A percentile compares a stretch with the other conserved stretches of the same genome.
Conservation (phyloP, 2,329 filamentous ascomycete species). For the Penicillium sp. region DNA sequence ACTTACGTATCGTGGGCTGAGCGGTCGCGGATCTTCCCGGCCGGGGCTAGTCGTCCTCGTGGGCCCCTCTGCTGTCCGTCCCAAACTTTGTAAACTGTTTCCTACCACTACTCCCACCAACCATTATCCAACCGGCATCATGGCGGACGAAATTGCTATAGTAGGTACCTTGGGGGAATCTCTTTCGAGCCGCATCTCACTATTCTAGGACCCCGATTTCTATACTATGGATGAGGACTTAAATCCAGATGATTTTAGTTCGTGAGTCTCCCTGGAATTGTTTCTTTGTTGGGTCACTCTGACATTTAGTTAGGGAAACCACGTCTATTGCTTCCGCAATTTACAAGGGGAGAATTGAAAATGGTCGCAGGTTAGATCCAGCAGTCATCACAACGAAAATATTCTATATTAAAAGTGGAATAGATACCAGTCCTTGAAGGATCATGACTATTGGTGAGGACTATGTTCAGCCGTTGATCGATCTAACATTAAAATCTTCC, state of each 20-base stretch:
- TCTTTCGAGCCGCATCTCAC: not conserved
- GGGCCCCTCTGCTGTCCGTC: not conserved
- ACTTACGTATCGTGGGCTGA: not conserved
- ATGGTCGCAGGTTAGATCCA: slow-evolving; percentile 13
- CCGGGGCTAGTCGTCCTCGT: not conserved
- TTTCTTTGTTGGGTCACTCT: not conserved
- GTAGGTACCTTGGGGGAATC: not conserved
- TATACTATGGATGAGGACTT: slow-evolving; percentile 1
- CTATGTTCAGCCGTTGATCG: not conserved
- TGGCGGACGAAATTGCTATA: not conserved
- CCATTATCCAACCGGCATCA: not conserved
- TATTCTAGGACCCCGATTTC: slow-evolving; percentile 9
- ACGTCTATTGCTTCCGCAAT: slow-evolving; percentile 16
- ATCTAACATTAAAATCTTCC: not conserved
- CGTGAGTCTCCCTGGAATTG: slow-evolving; percentile 5
- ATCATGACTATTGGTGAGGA: slow-evolving; percentile 17
- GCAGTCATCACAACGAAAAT: not conserved
- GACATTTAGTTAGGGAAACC: slow-evolving; percentile 12
- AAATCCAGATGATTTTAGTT: slow-evolving; percentile 10
- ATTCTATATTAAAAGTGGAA: not conserved
- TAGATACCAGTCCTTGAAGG: slow-evolving; percentile 21
- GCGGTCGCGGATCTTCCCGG: not conserved
- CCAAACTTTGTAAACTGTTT: not conserved
- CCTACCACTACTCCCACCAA: not conserved
- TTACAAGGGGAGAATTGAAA: slow-evolving; percentile 13